Conservation (phyloP, 2,329 filamentous ascomycete species). For the Onygenales sp. region DNA sequence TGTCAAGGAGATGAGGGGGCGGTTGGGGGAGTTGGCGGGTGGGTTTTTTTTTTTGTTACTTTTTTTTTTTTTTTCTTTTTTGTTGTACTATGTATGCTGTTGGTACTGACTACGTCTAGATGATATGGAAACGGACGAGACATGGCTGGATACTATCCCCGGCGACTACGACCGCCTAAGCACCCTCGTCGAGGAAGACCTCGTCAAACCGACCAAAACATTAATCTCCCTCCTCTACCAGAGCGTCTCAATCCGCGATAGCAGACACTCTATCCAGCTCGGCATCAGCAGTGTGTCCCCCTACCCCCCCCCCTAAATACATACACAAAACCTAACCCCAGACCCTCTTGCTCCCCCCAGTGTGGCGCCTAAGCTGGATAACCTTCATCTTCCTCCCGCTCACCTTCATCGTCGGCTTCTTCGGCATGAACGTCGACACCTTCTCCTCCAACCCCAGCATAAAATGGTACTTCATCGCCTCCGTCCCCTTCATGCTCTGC, state of each 20-base stretch:
- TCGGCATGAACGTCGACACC: constrained; percentile 42
- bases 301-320: background rate
- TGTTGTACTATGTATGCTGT: background rate
- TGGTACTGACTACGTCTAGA: constrained; percentile 6
- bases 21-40: constrained; percentile 34
- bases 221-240: constrained; percentile 45
- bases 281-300: constrained; percentile 36
- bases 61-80: background rate
- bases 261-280: constrained; percentile 39
- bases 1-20: constrained; percentile 35
- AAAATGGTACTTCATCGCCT: constrained; percentile 42
- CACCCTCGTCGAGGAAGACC: constrained; percentile 40
- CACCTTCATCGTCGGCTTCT: constrained; percentile 41
- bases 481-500: constrained; percentile 36
- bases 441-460: constrained; percentile 35
- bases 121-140: constrained; percentile 18
- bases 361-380: constrained; percentile 28
- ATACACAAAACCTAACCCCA: background rate
- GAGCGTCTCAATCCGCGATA: constrained; percentile 43
- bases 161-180: constrained; percentile 38
- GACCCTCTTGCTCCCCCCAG: constrained; percentile 3
- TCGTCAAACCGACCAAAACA: constrained; percentile 41
- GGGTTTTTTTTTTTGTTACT: constrained; percentile 6
- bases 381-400: constrained; percentile 36
- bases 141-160: constrained; percentile 33